Evolutionary conservation across 2,329 filamentous ascomycete species (phyloP), one percentile per base, ranked within the genome.

Genomic region (Colletotrichum shisoi): DNA sequence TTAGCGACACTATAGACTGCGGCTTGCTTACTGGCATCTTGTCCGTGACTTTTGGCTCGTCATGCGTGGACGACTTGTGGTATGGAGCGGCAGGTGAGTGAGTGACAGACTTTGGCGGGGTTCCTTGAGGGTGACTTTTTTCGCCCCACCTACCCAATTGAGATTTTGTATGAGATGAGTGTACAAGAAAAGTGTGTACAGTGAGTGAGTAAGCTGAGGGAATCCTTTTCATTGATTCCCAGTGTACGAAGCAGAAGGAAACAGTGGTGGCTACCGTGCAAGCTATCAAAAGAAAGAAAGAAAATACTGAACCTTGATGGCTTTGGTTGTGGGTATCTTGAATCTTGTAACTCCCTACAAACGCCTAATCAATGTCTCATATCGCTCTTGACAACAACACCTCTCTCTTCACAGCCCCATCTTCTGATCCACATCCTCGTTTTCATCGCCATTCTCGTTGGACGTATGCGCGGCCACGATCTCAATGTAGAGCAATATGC

Each of bases 401-500:
- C 56, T 68, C 49, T 56, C 49, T 60, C 65, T 3, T 45, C 31
- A 34, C 7, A 34, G 31, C 31, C 7, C 57, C 65, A 68, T 68
- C 8, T 37, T 37, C 17, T 54, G 34, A 9, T 69, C 67, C 12
- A 46, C 27, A 3, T 67, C 63, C 6, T 57, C 11, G 13, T 67
- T 45, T 21, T 21, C 24, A 13, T 56, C 39, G 0, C 12, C 48
- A 5, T 13, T 4, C 19, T 56, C 54, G 4, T 62, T 45, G 17
- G 46, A n/a, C n/a, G 42, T 39, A 56, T 56, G 58, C 19, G 52
- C 53, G 13, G 52, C 60, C 57, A 70, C 56, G 45, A 63, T 54
- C 21, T 70, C 60, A 11, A 70, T 64, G 40, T 68, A 70, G 5
- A 51, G 39, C 39, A 70, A 70, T 44, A 87, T 77, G 60, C 82